Evolutionary conservation across 2,329 filamentous ascomycete genomes (phyloP), one percentile per base, ranked within the genome.

Genomic region (Xenoacremonium recifei): DNA sequence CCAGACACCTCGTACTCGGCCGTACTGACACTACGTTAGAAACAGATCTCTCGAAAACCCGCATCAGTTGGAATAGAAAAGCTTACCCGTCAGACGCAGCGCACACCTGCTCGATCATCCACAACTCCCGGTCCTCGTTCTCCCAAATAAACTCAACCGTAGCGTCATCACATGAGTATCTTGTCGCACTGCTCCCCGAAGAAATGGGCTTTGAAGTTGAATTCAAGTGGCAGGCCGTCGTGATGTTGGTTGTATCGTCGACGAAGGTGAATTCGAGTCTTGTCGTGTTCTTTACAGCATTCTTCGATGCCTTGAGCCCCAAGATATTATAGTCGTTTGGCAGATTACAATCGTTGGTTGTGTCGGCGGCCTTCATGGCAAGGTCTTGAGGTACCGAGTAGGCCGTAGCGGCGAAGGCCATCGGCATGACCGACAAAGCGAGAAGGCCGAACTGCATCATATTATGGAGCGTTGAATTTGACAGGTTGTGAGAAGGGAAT

Each of bases 51-150:
- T n/a, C n/a, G n/a, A n/a, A n/a, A n/a, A n/a, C n/a, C n/a, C n/a
- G n/a, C n/a, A n/a, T n/a, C n/a, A n/a, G n/a, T n/a, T n/a, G n/a
- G n/a, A n/a, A n/a, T 18, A 7, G 5, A 13, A 31, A 9, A 4
- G 56, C 65, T 52, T 58, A 71, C 69, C 64, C 67, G 5, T 63
- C 49, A 2, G 49, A 18, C 11, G 51, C 52, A 2, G 67, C 62
- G 53, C 74, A 78, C 12, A 68, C 61, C 20, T 61, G 61, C 61
- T 78, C 71, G 32, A 75, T 60, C 55, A 75, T 47, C n/a, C 64
- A 68, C 32, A 76, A 47, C 29, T 59, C 57, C 20, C 49, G 48
- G 4, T 48, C 30, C 4, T 50, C 38, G 17, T 52, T 33, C 11
- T 55, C 33, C 61, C 61, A 76, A 48, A 75, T 67, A 46, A 77